phyloP scores from a whole-genome alignment of 169 alveolate species.

The Cryptosporidium bovis region DNA sequence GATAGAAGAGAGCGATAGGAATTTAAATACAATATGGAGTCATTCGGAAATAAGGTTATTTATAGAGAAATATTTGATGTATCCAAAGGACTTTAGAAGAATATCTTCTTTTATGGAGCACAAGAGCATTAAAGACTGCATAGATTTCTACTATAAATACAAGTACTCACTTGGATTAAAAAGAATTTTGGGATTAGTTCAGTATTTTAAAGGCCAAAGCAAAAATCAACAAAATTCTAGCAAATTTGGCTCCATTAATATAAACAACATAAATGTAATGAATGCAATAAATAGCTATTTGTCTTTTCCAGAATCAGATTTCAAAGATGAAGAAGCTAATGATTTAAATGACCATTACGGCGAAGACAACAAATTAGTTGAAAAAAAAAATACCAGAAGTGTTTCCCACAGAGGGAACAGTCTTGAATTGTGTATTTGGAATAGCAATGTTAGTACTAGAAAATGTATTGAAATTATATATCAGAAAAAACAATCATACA shows the following conservation, averaged over 20 bases:
- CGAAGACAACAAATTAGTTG: background rate
- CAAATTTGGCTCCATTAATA: background rate
- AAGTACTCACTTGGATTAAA: slow-evolving; percentile 79
- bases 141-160: slow-evolving; percentile 79
- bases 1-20: slow-evolving; percentile 69
- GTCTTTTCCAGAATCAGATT: background rate
- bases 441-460: slow-evolving; percentile 26
- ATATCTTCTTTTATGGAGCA: slow-evolving; percentile 87
- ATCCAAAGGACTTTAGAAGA: slow-evolving; percentile 88
- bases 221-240: background rate
- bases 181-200: slow-evolving; percentile 60
- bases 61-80: slow-evolving; percentile 86
- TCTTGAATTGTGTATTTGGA: slow-evolving; percentile 6
- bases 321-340: background rate
- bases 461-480: slow-evolving; percentile 44
- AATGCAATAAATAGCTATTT: background rate
- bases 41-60: slow-evolving; percentile 83
- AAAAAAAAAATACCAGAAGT: background rate
- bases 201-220: slow-evolving; percentile 21
- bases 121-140: slow-evolving; percentile 87
- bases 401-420: too few relatives aligned
- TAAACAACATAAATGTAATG: too few relatives aligned
- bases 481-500: slow-evolving; percentile 34
- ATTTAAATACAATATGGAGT: slow-evolving; percentile 84
- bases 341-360: background rate